These are phyloP conservation scores for Camellia oleifera DNA, from an alignment of 179 eudicot genomes.

Conservation along the genomic window DNA sequence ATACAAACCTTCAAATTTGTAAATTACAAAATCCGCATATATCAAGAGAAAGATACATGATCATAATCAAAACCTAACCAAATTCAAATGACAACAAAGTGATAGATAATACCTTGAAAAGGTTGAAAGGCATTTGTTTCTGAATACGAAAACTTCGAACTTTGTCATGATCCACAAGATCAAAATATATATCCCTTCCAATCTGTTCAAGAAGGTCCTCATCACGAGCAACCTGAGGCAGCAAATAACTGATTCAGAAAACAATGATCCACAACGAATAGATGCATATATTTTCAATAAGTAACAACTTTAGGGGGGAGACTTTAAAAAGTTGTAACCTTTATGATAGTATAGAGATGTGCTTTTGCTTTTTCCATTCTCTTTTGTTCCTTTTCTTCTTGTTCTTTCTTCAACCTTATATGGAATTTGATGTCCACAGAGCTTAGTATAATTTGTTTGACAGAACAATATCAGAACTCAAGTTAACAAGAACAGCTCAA, in stretches of 20 bases:
- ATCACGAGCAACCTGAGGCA: conserved; percentile 83
- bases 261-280: conserved; percentile 17
- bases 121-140: conserved; percentile 63
- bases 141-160: conserved; percentile 83
- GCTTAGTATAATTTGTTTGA: neutral
- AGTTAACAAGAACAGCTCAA: conserved; percentile 3
- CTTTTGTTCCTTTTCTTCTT: conserved; percentile 87
- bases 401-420: conserved; percentile 87
- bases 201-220: conserved; percentile 73
- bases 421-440: conserved; percentile 20
- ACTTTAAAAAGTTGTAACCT: conserved; percentile 44
- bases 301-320: neutral
- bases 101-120: conserved; percentile 66
- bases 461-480: conserved; percentile 11
- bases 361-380: conserved; percentile 86
- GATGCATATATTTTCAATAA: conserved; percentile 33
- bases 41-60: neutral
- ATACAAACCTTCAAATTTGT: neutral
- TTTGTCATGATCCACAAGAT: conserved; percentile 97
- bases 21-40: neutral
- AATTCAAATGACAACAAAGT: neutral
- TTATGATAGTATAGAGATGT: conserved; percentile 89
- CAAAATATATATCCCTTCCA: conserved; percentile 81
- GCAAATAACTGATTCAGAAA: conserved; percentile 8
- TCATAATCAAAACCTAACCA: conserved; percentile 9